These are phyloP conservation scores for Colletotrichum navitas DNA, from an alignment of 2,329 filamentous ascomycete species.

Conservation along the genomic window DNA sequence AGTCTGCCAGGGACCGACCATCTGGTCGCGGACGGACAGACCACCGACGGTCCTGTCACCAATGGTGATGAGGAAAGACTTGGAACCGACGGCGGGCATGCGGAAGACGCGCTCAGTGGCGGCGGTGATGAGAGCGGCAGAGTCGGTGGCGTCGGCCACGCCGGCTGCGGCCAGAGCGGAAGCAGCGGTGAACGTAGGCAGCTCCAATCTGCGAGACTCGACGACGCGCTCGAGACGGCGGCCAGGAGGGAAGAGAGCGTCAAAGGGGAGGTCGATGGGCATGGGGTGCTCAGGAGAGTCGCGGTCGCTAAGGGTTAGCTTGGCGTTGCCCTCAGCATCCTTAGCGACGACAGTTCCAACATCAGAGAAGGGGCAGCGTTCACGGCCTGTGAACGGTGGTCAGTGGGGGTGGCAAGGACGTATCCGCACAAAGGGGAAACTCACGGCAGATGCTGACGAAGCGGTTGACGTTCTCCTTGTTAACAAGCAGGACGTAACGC, in stretches of 20 bases:
- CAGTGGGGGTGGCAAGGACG: not conserved
- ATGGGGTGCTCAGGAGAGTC: conserved; percentile 80
- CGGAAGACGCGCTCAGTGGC: conserved; percentile 86
- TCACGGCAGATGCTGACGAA: conserved; percentile 75
- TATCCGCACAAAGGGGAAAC: conserved; percentile 44
- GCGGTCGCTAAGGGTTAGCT: conserved; percentile 83
- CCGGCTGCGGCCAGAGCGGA: conserved; percentile 75
- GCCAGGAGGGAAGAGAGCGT: conserved; percentile 87
- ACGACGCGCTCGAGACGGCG: conserved; percentile 85
- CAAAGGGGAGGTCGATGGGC: conserved; percentile 91
- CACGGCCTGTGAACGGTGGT: conserved; percentile 68
- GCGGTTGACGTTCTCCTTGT: conserved; percentile 81
- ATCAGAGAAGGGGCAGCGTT: conserved; percentile 92
- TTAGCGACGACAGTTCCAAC: conserved; percentile 81
- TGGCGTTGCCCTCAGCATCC: conserved; percentile 73
- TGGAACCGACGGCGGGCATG: conserved; percentile 93
- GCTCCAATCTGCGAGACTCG: conserved; percentile 73
- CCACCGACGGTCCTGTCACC: conserved; percentile 93
- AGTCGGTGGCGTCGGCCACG: conserved; percentile 64
- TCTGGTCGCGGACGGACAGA: conserved; percentile 89
- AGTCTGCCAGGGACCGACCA: conserved; percentile 96
- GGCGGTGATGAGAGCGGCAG: conserved; percentile 65
- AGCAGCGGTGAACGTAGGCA: conserved; percentile 79
- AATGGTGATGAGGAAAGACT: conserved; percentile 97
- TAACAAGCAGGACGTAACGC: conserved; percentile 92